Percentiles rank a stretch among this genome's conserved stretches.
These are phyloP conservation scores for Andrographis paniculata DNA, from an alignment of 305 asterid species.

Conservation along the genomic window DNA sequence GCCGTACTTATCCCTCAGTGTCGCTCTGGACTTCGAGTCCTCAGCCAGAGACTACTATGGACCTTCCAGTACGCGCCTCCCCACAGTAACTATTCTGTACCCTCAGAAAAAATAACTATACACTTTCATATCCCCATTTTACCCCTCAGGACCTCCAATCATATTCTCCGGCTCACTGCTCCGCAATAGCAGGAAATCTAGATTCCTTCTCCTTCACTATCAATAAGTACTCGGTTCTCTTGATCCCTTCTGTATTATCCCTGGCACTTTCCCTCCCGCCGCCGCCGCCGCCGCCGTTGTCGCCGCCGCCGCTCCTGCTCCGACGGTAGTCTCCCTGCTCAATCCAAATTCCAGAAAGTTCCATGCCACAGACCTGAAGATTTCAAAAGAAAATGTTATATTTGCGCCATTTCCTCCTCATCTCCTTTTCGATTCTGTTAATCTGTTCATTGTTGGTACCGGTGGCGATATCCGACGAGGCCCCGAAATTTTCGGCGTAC, in stretches of 20 bases:
- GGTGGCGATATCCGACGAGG: slow-evolving; percentile 6
- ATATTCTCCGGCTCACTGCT: slow-evolving; percentile 19
- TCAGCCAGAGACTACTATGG: slow-evolving; percentile 1
- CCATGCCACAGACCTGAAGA: slow-evolving; percentile 1
- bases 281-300: slow-evolving; percentile 11
- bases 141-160: not conserved
- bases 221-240: slow-evolving; percentile 30
- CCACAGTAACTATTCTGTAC: not conserved
- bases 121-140: not conserved
- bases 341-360: slow-evolving; percentile 2
- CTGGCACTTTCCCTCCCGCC: slow-evolving; percentile 22
- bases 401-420: slow-evolving; percentile 15
- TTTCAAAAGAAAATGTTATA: slow-evolving; percentile 19
- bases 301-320: slow-evolving; percentile 9
- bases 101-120: slow-evolving; percentile 3
- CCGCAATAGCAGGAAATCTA: slow-evolving; percentile 14
- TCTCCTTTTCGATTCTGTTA: slow-evolving; percentile 15
- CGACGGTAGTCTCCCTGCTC: not conserved
- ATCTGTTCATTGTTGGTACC: slow-evolving; percentile 15
- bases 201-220: slow-evolving; percentile 13
- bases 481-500: slow-evolving; percentile 36
- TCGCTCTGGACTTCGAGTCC: not conserved
- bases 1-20: slow-evolving; percentile 28
- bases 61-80: slow-evolving; percentile 17
- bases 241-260: slow-evolving; percentile 27